These are phyloP conservation scores for Aureobasidium leucospermi DNA, from an alignment of 2,329 filamentous ascomycete species.

Conservation along the genomic window DNA sequence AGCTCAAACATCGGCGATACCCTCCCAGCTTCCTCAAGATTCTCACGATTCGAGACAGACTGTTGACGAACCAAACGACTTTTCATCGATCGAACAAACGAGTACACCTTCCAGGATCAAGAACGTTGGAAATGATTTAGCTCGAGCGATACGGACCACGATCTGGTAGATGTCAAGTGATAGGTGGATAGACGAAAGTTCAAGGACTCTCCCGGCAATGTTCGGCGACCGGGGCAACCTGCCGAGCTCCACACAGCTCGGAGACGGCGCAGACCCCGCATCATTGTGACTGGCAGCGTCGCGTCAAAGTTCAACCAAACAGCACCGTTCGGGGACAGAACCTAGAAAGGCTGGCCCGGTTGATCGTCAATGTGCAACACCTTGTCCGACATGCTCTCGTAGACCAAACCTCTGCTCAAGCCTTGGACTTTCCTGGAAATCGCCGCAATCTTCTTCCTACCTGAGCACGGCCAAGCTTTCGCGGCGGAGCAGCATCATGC, in stretches of 20 bases:
- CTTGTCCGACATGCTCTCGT: conserved; percentile 1
- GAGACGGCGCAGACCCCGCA: not conserved
- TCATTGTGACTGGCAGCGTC: not conserved
- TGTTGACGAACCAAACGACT: not conserved
- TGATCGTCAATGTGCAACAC: conserved; percentile 1
- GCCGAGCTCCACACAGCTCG: not conserved
- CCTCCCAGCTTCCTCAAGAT: not conserved
- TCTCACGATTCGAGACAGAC: not conserved
- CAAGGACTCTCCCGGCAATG: not conserved
- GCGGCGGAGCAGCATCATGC: not conserved
- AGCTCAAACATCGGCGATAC: not conserved
- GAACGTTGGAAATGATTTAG: not conserved
- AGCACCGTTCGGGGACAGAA: not conserved
- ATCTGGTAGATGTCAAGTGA: not conserved
- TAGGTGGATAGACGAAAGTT: not conserved
- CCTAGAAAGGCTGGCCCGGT: not conserved
- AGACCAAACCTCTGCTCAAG: not conserved
- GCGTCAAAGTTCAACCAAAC: conserved; percentile 1
- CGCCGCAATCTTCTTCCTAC: not conserved
- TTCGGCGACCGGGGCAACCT: not conserved
- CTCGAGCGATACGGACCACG: not conserved
- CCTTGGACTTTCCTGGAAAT: not conserved
- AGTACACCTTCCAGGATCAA: not conserved
- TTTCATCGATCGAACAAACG: not conserved
- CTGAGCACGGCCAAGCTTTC: not conserved